phyloP scores from a whole-genome alignment of 257 asterid genomes.

The Solanum appendiculatum region DNA sequence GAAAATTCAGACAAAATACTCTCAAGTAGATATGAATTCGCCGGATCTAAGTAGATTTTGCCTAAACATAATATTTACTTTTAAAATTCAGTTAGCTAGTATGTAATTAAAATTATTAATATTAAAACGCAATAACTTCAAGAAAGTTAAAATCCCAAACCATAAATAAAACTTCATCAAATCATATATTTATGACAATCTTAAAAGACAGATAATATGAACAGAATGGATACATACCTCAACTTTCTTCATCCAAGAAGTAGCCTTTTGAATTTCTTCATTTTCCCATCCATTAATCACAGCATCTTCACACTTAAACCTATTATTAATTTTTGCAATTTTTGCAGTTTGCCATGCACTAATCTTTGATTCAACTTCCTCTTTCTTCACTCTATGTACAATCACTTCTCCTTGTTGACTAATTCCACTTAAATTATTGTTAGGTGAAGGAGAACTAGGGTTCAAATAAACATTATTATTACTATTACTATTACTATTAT shows the following conservation, averaged over 20 bases:
- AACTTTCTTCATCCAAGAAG: constrained; percentile 85
- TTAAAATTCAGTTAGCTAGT: background rate
- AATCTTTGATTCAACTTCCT: constrained; percentile 84
- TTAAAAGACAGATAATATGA: background rate
- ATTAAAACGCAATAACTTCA: background rate
- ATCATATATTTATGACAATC: background rate
- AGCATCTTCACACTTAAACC: constrained; percentile 87
- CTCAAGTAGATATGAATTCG: background rate
- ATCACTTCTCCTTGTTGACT: constrained; percentile 19
- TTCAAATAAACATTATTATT: background rate
- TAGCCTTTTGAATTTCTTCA: constrained; percentile 82
- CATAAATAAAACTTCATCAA: background rate
- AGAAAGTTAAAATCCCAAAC: background rate
- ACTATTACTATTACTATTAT: background rate
- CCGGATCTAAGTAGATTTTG: accelerated
- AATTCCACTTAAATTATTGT: background rate
- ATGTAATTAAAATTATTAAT: background rate
- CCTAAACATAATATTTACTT: background rate
- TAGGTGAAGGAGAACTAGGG: constrained; percentile 24
- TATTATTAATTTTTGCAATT: constrained; percentile 66
- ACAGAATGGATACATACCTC: constrained; percentile 36
- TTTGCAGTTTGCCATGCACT: constrained; percentile 87
- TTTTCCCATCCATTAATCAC: constrained; percentile 71
- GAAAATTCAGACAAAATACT: no score
- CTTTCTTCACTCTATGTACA: constrained; percentile 68